Base-by-base conservation (phyloP, 2,329 filamentous ascomycete species). In the Exophiala sp. region DNA sequence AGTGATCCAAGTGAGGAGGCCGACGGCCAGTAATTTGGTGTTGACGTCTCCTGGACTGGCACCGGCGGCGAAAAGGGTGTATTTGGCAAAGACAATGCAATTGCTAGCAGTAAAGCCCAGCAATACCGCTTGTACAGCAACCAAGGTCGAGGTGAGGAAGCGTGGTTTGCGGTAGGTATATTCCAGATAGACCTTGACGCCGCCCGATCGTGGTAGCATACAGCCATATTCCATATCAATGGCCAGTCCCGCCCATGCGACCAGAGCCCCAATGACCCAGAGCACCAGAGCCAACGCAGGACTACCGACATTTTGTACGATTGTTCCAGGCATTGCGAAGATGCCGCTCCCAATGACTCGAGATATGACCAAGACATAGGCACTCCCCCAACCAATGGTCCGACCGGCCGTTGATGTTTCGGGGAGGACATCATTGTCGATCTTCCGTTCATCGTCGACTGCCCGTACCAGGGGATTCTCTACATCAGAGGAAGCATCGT, bases 321-420 rank as follows among this genome's bases (percentile, higher is more conserved):
- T 85, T 3, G 81, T 75, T 0, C 80, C 83, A 0, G 82, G 84
- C 0, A 82, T 86, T 0, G 83, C 82, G 60, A 87, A 88, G 56
- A 88, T 85, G 21, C 83, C 83, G 59, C 76, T 82, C 10, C 83
- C 83, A 23, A 86, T 81, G 4, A 86, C 81, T 10, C 82, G 75
- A 4, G 80, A 84, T 21, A 86, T 81, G 6, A 83, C 79, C 16
- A 86, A 71, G 47, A 86, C 81, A 62, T 82, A 85, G 1, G 80
- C 79, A 58, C 77, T 81, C 21, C 72, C 70, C 80, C 81, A 84
- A 49, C 69, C 76, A 43, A 86, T 74, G 13, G 73, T 81, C 16
- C 82, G 73, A 1, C 80, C 81, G 18, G 75, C 66, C 0, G 73
- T 71, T 0, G 78, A 77, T 1, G 79, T 78, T 58, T 83, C 80